These are phyloP conservation scores for Syzygium jambos DNA, from an alignment of 345 rosid genomes.

Conservation along the genomic window DNA sequence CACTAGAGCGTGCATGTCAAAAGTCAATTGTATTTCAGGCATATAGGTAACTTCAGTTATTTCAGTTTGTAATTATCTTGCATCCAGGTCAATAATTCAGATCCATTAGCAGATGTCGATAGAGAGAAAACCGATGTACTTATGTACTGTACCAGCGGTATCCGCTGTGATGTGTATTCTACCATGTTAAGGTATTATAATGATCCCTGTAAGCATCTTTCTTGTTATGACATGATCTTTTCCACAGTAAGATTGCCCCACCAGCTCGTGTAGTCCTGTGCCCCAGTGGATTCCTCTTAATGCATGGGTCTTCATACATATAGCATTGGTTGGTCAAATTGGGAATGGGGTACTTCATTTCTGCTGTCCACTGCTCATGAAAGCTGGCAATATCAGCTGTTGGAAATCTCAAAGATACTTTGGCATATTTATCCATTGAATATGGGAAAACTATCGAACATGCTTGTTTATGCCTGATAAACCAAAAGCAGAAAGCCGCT, in stretches of 20 bases:
- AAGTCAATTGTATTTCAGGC: background rate
- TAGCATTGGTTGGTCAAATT: background rate
- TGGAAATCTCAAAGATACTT: background rate
- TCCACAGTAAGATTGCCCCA: background rate
- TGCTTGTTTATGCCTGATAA: background rate
- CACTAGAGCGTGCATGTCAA: background rate
- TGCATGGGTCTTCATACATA: background rate
- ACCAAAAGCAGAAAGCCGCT: background rate
- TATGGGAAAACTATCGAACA: background rate
- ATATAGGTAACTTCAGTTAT: background rate
- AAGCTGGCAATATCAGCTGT: background rate
- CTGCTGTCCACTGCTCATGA: background rate
- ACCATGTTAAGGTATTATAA: slow-evolving; percentile 60
- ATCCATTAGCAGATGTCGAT: slow-evolving; percentile 65
- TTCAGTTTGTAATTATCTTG: background rate
- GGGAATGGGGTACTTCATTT: background rate
- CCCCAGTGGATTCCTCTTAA: background rate
- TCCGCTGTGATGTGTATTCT: slow-evolving; percentile 94
- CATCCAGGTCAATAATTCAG: slow-evolving; percentile 45
- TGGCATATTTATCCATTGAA: background rate
- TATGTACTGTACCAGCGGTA: slow-evolving; percentile 97
- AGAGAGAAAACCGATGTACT: slow-evolving; percentile 62
- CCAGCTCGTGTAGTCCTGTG: background rate
- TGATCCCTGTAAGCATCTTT: background rate
- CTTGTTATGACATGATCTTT: background rate